Conservation (phyloP, 2,329 filamentous ascomycete species). For the Beauveria asiatica region DNA sequence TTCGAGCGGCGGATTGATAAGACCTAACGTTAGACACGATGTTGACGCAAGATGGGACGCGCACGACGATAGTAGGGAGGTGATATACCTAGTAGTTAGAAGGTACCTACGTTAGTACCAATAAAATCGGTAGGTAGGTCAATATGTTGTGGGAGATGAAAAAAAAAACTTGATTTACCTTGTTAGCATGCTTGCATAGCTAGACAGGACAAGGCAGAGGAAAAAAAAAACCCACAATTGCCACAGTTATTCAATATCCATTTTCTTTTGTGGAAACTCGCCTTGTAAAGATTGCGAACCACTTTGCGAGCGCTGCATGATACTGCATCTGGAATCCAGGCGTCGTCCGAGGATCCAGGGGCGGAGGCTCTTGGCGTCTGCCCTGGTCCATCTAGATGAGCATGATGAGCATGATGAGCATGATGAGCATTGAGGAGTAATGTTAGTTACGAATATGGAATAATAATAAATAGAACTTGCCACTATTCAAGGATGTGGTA, state of each 20-base stretch:
- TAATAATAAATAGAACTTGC: no score
- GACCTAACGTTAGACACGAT: no score
- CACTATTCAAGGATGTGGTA: no score
- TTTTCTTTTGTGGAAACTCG: not conserved
- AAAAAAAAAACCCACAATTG: not conserved
- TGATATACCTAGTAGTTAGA: not conserved
- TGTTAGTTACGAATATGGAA: no score
- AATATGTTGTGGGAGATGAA: no score
- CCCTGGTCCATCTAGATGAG: not conserved
- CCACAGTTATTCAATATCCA: not conserved
- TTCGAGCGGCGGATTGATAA: no score
- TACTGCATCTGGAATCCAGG: not conserved
- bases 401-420: not conserved
- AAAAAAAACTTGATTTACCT: no score
- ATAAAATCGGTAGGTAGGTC: no score
- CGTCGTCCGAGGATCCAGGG: not conserved
- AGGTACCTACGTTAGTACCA: no score
- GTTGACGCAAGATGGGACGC: not conserved
- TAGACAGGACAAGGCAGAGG: not conserved
- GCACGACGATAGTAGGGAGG: not conserved
- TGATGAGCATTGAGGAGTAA: no score
- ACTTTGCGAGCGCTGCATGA: not conserved
- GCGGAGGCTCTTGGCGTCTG: not conserved
- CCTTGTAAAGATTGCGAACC: not conserved
- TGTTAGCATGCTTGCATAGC: not conserved